Evolutionary conservation across 2,329 filamentous ascomycete species (phyloP).

Genomic region (Dactylellina drechsleri): DNA sequence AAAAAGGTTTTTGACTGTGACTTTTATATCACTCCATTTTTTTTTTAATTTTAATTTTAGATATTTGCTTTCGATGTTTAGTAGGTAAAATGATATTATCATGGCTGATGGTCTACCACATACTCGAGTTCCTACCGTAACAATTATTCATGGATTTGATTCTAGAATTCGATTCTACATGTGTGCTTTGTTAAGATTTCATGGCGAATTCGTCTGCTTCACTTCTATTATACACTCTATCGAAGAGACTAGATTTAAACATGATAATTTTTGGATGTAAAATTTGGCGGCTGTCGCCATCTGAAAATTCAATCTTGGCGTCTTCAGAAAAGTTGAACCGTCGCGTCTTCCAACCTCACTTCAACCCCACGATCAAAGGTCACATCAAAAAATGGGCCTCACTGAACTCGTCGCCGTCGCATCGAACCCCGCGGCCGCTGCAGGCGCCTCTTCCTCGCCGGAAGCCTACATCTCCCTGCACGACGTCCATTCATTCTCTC

Average conservation of each 20-base stretch:
- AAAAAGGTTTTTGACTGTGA: no score
- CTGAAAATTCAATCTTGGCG: background rate
- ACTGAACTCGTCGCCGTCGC: conserved; percentile 49
- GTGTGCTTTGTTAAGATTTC: no score
- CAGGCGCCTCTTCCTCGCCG: conserved; percentile 59
- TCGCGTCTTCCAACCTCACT: conserved; percentile 23
- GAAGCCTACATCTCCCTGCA: conserved; percentile 67
- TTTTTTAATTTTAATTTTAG: background rate
- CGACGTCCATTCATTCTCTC: conserved; percentile 87
- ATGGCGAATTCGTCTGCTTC: no score
- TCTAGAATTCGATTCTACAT: no score
- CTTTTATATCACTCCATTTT: no score
- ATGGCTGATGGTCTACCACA: no score
- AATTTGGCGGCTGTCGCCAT: background rate
- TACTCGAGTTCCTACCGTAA: no score
- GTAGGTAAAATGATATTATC: no score
- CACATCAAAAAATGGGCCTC: conserved; percentile 28
- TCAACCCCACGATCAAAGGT: background rate
- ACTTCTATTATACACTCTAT: no score
- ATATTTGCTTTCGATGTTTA: no score
- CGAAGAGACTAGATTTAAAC: no score
- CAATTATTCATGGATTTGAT: no score
- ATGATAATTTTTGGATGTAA: background rate
- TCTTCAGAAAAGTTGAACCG: background rate
- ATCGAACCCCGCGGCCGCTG: conserved; percentile 32